Evolutionary conservation across 164 flowering plant species (phyloP).

Genomic region (Stephania yunnanensis): DNA sequence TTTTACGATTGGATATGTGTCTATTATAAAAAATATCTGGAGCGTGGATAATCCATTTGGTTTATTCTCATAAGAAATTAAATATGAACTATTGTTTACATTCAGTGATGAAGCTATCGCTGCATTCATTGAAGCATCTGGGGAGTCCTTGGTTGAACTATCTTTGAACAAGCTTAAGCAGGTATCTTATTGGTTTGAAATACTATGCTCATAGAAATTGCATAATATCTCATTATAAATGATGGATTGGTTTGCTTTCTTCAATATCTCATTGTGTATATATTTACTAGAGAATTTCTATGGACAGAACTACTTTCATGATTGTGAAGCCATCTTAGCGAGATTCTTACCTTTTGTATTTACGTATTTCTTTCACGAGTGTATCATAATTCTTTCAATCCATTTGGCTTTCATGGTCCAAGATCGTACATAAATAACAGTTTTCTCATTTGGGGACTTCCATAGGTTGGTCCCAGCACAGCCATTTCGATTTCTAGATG

Average conservation of each 20-base stretch:
- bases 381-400: not conserved
- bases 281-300: too few species aligned
- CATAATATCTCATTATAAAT: not conserved
- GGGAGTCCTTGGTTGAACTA: conserved; percentile 55
- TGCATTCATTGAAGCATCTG: conserved; percentile 69
- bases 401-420: not conserved
- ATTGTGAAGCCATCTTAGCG: too few species aligned
- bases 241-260: not conserved
- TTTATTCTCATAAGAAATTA: not conserved
- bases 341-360: too few species aligned
- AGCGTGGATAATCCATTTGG: too few species aligned
- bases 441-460: not conserved
- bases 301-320: too few species aligned
- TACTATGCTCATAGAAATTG: not conserved
- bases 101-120: conserved; percentile 88
- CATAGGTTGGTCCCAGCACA: conserved; percentile 58
- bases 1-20: too few species aligned
- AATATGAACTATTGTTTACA: conserved; percentile 2
- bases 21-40: too few species aligned
- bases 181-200: conserved; percentile 33
- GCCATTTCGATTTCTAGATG: conserved; percentile 54
- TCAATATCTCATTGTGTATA: not conserved
- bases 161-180: conserved; percentile 55
- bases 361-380: too few species aligned
- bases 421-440: not conserved